Base-by-base conservation (phyloP, 192 early-diverging fungal genomes). In the Coemansia sp. region DNA sequence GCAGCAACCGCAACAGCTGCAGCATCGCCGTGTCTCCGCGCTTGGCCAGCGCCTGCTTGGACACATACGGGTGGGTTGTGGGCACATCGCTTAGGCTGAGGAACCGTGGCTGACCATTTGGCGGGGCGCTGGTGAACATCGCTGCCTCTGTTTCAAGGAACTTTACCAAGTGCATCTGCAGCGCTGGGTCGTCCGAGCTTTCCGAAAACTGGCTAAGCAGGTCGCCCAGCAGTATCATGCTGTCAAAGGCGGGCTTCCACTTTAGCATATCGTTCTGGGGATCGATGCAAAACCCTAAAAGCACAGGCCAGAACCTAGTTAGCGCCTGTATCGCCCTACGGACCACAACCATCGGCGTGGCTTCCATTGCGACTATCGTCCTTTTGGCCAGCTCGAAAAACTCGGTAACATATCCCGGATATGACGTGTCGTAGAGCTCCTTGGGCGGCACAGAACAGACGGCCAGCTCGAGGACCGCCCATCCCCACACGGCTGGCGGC, bases 401-500 rank as follows among this genome's bases (percentile, higher is more conserved):
- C 62, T 65, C 21, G 18, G 60, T 57, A 1, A 73, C 69, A 52
- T 77, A 49, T 33, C 46, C 49, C 2, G 74, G 71, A 44, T 83
- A 83, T 30, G 52, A 33, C 23, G 75, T 58, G 33, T 77, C 67
- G 30, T 71, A 63, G 6, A 71, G 38, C n/a, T 53, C 33, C 39
- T 39, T 15, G 6, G 80, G 75, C 16, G 75, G 71, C 20, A 53
- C 44, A 9, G 44, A 48, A 39, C 80, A 83, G 15, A 73, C 72
- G 3, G 80, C 63, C 56, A 76, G 68, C 60, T 83, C 80, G 67
- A 83, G 76, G 9, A 66, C 66, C n/a, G 69, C 69, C 80, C 80
- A 83, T n/a, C 80, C 80, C 80, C 80, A 83, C 6, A 60, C 64
- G 3, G 73, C 80, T 10, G 73, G 80, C 6, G 80, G 70, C 41